Evolutionary conservation across 2,329 filamentous ascomycete genomes (phyloP), one percentile per base, ranked within the genome.

Genomic region (Magnaporthiopsis poae): DNA sequence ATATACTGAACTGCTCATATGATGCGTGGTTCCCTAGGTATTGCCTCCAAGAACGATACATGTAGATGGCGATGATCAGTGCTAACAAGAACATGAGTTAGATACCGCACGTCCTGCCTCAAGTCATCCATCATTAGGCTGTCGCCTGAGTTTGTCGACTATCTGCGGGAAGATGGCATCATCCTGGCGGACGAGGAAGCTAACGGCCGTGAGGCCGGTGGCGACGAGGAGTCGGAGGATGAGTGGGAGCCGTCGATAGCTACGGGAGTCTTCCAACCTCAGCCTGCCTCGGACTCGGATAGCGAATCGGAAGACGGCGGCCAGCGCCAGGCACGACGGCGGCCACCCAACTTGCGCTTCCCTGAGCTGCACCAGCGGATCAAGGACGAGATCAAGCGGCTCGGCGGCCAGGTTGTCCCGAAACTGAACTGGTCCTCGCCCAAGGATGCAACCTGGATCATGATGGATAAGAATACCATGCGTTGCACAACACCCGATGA

Each of bases 351-450:
- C 74, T 72, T 80, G 71, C 80, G 85, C 56, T 87, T 91, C 78
- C 78, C 87, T 11, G 89, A 91, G 52, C 84, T 93, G 2, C 95
- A 99, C 76, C 81, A 87, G 61, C 78, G 84, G 67, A 92, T 99
- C 75, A 89, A 88, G 75, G 81, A 86, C 31, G 90, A 86, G 60
- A 97, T 99, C 69, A 78, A 82, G 15, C 90, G 93, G 71, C 84
- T 98, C 0, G 93, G 91, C 21, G 94, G 94, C 68, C 87, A 88
- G 68, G 93, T 96, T 11, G 88, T 90, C 1, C 95, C 95, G 0
- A 99, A 99, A 77, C 81, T 99, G 62, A 98, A 98, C 80, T 99
- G 95, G 95, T 97, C 93, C 7, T 89, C 92, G 4, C 95, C 95
- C 4, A 96, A 97, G 76, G 95, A 99, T 75, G 95, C 95, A 11